phyloP scores from a whole-genome alignment of 768 basidiomycete species.

The Leccinum subgranulosum region DNA sequence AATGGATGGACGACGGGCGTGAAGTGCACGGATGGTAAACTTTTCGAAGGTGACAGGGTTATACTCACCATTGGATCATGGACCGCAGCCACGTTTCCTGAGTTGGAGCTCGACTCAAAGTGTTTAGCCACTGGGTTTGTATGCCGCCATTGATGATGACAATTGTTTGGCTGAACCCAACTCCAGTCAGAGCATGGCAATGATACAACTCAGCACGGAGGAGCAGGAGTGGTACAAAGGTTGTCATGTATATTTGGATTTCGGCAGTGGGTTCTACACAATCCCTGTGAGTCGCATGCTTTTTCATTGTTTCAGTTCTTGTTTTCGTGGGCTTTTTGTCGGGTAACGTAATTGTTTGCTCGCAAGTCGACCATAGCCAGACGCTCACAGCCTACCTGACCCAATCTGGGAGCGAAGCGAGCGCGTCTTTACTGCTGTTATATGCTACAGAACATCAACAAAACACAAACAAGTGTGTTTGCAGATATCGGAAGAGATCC shows the following conservation, averaged over 20 bases:
- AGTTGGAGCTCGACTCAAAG: conserved; percentile 43
- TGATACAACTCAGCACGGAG: conserved; percentile 67
- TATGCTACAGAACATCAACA: not conserved
- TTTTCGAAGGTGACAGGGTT: conserved; percentile 55
- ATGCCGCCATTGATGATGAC: not conserved
- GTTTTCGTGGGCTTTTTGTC: not conserved
- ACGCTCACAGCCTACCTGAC: not conserved
- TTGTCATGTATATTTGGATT: conserved; percentile 72
- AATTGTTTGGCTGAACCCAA: not conserved
- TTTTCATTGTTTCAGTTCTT: not conserved
- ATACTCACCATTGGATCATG: conserved; percentile 79
- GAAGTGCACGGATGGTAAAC: conserved; percentile 53
- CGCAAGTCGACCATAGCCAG: not conserved
- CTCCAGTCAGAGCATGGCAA: conserved; percentile 75
- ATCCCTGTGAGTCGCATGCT: conserved; percentile 61
- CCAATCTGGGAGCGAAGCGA: not conserved
- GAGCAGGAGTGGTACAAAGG: conserved; percentile 61
- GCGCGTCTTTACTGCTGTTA: not conserved
- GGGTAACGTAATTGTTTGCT: not conserved
- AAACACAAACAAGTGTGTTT: not conserved
- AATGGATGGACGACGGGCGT: conserved; percentile 55
- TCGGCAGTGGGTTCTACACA: conserved; percentile 71
- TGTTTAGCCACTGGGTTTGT: conserved; percentile 81
- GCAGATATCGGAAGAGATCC: conserved; percentile 25
- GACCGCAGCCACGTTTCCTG: conserved; percentile 78